These are phyloP conservation scores for Alternaria angustiovoidea DNA, from an alignment of 2,329 filamentous ascomycete genomes.

Conservation along the genomic window DNA sequence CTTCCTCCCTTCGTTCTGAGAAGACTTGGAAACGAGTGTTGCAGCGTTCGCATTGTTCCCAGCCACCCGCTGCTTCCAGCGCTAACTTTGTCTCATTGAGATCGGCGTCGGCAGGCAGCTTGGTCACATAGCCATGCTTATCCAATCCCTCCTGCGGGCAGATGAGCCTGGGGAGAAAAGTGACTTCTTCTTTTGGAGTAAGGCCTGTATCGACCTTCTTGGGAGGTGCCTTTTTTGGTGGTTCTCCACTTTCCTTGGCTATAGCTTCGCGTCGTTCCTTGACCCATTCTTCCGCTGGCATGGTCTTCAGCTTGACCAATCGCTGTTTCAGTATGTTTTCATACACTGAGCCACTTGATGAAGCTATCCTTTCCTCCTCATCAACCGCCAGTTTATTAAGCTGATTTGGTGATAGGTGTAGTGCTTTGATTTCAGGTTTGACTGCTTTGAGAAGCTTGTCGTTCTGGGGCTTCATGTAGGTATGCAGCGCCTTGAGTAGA, in stretches of 20 bases:
- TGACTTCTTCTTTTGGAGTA: conserved; percentile 68
- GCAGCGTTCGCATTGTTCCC: conserved; percentile 91
- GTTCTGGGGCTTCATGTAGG: conserved; percentile 73
- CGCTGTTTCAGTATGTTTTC: conserved; percentile 83
- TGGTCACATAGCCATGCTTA: conserved; percentile 77
- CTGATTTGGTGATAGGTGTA: conserved; percentile 69
- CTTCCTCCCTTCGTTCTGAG: conserved; percentile 77
- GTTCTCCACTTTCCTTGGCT: conserved; percentile 33
- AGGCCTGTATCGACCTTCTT: conserved; percentile 74
- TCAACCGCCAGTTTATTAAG: conserved; percentile 75
- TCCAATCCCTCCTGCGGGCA: conserved; percentile 71
- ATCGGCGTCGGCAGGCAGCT: conserved; percentile 70
- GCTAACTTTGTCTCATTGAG: conserved; percentile 72
- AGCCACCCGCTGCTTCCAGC: conserved; percentile 73
- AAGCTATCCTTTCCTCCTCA: conserved; percentile 79
- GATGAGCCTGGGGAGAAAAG: conserved; percentile 58
- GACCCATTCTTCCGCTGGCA: conserved; percentile 76
- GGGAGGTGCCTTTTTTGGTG: conserved; percentile 53
- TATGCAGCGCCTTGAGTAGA: conserved; percentile 68
- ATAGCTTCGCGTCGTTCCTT: conserved; percentile 60
- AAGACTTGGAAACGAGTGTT: conserved; percentile 89
- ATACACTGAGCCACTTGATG: conserved; percentile 75
- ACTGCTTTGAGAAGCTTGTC: conserved; percentile 64
- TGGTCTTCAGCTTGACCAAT: conserved; percentile 78
- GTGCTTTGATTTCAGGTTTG: conserved; percentile 60